These are phyloP conservation scores for Lentinula guzmanii DNA, from an alignment of 768 basidiomycete species.

Conservation along the genomic window DNA sequence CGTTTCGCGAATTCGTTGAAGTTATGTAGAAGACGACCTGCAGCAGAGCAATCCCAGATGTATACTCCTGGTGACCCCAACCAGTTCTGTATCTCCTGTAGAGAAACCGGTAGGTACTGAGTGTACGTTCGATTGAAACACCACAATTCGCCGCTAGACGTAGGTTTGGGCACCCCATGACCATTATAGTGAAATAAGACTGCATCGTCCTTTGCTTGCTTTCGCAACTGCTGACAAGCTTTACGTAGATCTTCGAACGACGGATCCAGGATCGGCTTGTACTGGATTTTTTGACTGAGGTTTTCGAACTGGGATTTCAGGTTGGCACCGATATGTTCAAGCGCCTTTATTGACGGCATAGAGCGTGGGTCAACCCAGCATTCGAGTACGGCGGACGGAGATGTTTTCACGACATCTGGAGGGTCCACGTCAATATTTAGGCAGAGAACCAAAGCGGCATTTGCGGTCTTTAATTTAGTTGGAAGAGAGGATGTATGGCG, in stretches of 20 bases:
- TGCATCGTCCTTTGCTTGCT: slow-evolving; percentile 88
- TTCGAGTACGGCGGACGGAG: slow-evolving; percentile 90
- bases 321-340: slow-evolving; percentile 90
- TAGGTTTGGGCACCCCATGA: slow-evolving; percentile 96
- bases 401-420: slow-evolving; percentile 95
- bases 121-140: slow-evolving; percentile 97
- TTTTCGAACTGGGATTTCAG: slow-evolving; percentile 95
- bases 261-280: slow-evolving; percentile 93
- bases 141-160: slow-evolving; percentile 94
- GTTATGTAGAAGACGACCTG: slow-evolving; percentile 87
- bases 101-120: slow-evolving; percentile 95
- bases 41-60: slow-evolving; percentile 99
- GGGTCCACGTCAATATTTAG: slow-evolving; percentile 98
- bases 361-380: slow-evolving; percentile 97
- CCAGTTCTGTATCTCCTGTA: slow-evolving; percentile 92
- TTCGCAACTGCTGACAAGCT: slow-evolving; percentile 77
- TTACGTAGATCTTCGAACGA: slow-evolving; percentile 90
- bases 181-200: slow-evolving; percentile 98
- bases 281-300: slow-evolving; percentile 87
- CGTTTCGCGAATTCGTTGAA: slow-evolving; percentile 77
- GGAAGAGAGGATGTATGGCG: slow-evolving; percentile 56
- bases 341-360: slow-evolving; percentile 87
- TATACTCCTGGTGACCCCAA: slow-evolving; percentile 93
- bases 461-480: slow-evolving; percentile 85
- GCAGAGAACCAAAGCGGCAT: slow-evolving; percentile 85